Evolutionary conservation across 768 basidiomycete species (phyloP).

Genomic region (Suillus clintonianus): DNA sequence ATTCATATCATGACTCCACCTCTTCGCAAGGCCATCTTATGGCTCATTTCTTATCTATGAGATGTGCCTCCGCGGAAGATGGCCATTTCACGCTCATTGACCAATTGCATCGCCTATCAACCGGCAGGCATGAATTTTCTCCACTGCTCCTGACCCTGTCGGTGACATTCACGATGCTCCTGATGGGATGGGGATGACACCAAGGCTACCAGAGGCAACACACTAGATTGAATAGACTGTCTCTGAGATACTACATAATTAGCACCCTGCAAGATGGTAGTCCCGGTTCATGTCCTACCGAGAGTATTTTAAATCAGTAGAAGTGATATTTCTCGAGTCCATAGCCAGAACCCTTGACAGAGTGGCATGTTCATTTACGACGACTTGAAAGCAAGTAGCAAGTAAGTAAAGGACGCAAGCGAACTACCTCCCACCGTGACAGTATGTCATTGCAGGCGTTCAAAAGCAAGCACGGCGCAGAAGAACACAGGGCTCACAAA

Average conservation of each 20-base stretch:
- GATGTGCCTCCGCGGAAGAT: neutral
- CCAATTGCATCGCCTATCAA: neutral
- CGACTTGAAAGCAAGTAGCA: too few relatives aligned
- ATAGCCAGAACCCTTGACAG: neutral
- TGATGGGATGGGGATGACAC: neutral
- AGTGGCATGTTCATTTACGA: neutral
- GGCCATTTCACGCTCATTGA: neutral
- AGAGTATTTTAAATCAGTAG: neutral
- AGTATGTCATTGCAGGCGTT: neutral
- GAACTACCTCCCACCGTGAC: neutral
- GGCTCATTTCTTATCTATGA: neutral
- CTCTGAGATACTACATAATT: neutral
- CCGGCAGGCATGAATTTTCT: neutral
- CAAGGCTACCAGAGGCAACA: neutral
- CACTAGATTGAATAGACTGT: neutral
- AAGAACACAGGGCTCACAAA: neutral
- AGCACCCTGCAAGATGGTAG: neutral
- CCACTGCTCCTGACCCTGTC: neutral
- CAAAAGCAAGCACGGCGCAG: neutral
- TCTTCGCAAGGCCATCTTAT: neutral
- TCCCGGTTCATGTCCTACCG: neutral
- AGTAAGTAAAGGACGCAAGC: neutral
- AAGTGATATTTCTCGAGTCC: neutral
- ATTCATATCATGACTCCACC: neutral
- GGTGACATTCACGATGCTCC: neutral